Evolutionary conservation across 306 rosid genomes (phyloP).

Genomic region (Pterocarpus santalinus): DNA sequence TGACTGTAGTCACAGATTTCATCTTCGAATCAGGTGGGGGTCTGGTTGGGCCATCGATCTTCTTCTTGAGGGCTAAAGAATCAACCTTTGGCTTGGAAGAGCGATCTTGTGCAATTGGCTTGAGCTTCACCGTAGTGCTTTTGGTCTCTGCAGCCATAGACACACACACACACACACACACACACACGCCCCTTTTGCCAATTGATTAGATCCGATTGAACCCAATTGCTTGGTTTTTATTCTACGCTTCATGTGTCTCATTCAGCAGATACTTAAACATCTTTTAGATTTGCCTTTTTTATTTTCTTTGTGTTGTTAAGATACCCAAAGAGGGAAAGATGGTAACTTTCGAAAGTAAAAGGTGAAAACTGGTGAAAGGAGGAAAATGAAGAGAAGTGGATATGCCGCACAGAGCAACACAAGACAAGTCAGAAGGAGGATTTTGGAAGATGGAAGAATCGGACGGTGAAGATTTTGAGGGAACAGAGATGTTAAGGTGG

Average conservation of each 20-base stretch:
- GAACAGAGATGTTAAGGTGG: slow-evolving; percentile 23
- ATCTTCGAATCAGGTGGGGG: slow-evolving; percentile 55
- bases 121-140: slow-evolving; percentile 55
- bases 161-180: not conserved
- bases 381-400: not conserved
- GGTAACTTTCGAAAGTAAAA: slow-evolving; percentile 1
- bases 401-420: not conserved
- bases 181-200: not conserved
- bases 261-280: not conserved
- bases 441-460: not conserved
- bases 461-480: slow-evolving; percentile 16
- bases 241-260: slow-evolving; percentile 8
- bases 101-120: slow-evolving; percentile 59
- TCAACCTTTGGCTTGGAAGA: slow-evolving; percentile 64
- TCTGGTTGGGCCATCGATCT: slow-evolving; percentile 65
- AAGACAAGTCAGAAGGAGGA: not conserved
- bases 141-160: slow-evolving; percentile 65
- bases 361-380: not conserved
- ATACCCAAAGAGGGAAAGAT: not conserved
- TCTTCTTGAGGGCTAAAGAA: slow-evolving; percentile 56
- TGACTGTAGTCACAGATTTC: slow-evolving; percentile 53
- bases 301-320: not conserved
- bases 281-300: slow-evolving; percentile 9
- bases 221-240: slow-evolving; percentile 13
- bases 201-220: slow-evolving; percentile 50